Base-by-base conservation (phyloP, 495 filamentous ascomycete species). In the Hyaloscypha hepaticicola region DNA sequence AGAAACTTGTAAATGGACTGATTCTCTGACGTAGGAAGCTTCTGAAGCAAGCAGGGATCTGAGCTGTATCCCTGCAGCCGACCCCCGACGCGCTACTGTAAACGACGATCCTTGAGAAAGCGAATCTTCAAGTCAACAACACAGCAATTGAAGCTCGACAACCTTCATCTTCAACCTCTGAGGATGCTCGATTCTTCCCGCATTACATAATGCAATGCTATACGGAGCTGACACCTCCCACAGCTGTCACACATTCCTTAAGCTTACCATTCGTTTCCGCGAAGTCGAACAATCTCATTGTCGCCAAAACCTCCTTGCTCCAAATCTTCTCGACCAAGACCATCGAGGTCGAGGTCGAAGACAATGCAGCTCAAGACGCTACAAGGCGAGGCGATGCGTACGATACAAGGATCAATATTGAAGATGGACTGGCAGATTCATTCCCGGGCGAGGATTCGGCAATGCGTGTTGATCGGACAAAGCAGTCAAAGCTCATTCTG, bases 161-260 rank as follows among this genome's bases (percentile, higher is more conserved):
- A 7, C 21, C 21, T 25, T 41, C 31, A 41, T 31, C 33, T n/a
- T 26, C 38, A 45, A 25, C 31, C 28, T 12, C 33, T n/a, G 24
- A 48, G 52, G 27, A 63, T 57, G 51, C 50, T 8, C 45, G 27
- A 26, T 29, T 21, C 22, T 29, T 58, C 45, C 34, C 28, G 19
- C 8, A 34, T 31, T 55, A 48, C 63, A 73, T 70, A 66, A 85
- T 85, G 83, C 83, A 85, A 72, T 83, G 81, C 79, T 98, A 97
- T 79, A 92, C 91, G 66, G 93, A 97, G 81, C 78, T 99, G 72
- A 85, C 91, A 69, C 88, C 95, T 77, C 92, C 95, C 24, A 96
- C 92, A 70, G 92, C 92, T 69, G 91, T 99, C 72, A 92, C 92
- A 62, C 90, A 96, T 78, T 90, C 94, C 38, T 74, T 98, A 70